Evolutionary conservation across 2,329 filamentous ascomycete genomes (phyloP).

Genomic region (Chalaropsis ovoidea): DNA sequence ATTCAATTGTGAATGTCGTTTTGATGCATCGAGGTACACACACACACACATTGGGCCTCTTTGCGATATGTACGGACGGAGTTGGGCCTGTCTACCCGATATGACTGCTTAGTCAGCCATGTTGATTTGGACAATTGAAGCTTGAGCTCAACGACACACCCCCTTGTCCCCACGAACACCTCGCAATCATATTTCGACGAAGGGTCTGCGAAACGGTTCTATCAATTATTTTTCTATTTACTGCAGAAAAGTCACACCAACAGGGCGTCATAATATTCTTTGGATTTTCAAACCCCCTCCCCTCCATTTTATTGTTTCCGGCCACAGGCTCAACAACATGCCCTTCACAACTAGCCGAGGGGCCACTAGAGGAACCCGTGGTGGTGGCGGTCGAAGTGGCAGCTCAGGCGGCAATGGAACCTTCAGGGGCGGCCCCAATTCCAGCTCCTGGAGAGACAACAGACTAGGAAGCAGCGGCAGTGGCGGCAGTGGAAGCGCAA

Average conservation of each 20-base stretch:
- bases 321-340: background rate
- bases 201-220: background rate
- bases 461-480: slow-evolving; percentile 17
- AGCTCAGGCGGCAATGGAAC: background rate
- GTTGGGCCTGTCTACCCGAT: background rate
- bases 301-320: background rate
- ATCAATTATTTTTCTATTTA: background rate
- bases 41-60: too few relatives aligned
- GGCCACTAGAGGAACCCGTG: slow-evolving; percentile 1
- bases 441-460: slow-evolving; percentile 12
- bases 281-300: background rate
- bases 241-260: too few relatives aligned
- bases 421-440: background rate
- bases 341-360: slow-evolving; percentile 6
- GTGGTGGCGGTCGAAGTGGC: background rate
- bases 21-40: too few relatives aligned
- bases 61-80: background rate
- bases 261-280: background rate
- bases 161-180: background rate
- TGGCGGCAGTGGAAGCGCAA: slow-evolving; percentile 1
- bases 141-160: background rate
- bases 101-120: slow-evolving; percentile 3
- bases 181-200: too few relatives aligned
- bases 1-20: background rate
- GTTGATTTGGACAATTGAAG: background rate